Percentiles rank a stretch among this genome's conserved stretches.
Conservation (phyloP, 768 basidiomycete species). For the Cystobasidium ongulense region DNA sequence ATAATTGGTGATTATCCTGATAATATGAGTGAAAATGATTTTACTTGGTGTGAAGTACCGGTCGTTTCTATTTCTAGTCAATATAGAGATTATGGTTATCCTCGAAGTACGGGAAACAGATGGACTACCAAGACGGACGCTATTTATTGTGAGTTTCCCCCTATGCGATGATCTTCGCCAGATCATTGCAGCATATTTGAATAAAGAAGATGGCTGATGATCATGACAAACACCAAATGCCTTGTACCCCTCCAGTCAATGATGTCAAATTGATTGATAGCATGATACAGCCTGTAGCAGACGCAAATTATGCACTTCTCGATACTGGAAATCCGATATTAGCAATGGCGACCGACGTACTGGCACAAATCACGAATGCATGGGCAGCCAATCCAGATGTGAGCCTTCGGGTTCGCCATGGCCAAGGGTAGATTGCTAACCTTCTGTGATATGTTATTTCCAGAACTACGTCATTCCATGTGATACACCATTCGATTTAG, state of each 20-base stretch:
- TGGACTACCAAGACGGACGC: constrained; percentile 19
- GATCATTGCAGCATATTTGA: no score
- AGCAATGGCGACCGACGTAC: constrained; percentile 15
- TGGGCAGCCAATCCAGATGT: constrained; percentile 32
- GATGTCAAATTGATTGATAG: constrained; percentile 19
- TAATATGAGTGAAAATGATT: not conserved
- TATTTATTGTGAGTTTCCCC: constrained; percentile 6
- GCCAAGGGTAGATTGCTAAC: not conserved
- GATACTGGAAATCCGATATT: constrained; percentile 28
- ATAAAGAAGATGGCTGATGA: no score
- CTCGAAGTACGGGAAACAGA: constrained; percentile 13
- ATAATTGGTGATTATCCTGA: constrained; percentile 20
- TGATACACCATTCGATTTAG: constrained; percentile 18
- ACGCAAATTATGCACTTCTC: constrained; percentile 17
- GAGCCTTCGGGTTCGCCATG: not conserved
- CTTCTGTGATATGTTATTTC: not conserved
- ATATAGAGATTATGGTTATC: constrained; percentile 22
- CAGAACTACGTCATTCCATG: constrained; percentile 26
- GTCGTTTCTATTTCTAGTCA: constrained; percentile 8
- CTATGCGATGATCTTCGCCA: no score
- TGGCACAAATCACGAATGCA: constrained; percentile 27
- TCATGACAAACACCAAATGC: no score
- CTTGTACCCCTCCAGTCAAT: not conserved
- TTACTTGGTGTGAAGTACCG: constrained; percentile 21
- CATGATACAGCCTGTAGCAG: constrained; percentile 18